Evolutionary conservation across 164 flowering plant species (phyloP).

Genomic region (Cinnamomum chago): DNA sequence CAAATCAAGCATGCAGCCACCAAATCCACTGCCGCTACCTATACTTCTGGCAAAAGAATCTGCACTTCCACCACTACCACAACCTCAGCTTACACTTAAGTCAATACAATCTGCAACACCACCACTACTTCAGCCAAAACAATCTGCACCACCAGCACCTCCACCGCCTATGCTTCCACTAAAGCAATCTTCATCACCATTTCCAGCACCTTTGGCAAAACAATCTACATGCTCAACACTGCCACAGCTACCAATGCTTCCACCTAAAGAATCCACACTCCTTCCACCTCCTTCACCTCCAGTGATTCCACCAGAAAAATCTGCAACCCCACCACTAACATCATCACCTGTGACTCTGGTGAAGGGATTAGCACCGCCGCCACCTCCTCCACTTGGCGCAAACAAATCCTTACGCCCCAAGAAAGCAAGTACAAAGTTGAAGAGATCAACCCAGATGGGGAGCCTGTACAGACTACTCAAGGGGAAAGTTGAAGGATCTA

Average conservation of each 20-base stretch:
- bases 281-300: slow-evolving; percentile 27
- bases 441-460: slow-evolving; percentile 74
- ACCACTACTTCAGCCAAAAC: slow-evolving; percentile 8
- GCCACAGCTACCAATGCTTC: slow-evolving; percentile 29
- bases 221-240: slow-evolving; percentile 15
- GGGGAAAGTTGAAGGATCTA: slow-evolving; percentile 76
- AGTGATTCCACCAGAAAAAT: background rate
- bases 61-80: slow-evolving; percentile 19
- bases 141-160: slow-evolving; percentile 4
- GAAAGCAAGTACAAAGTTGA: slow-evolving; percentile 51
- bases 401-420: slow-evolving; percentile 47
- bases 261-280: slow-evolving; percentile 3
- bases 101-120: slow-evolving; percentile 5
- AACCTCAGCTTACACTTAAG: slow-evolving; percentile 1
- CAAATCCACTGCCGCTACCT: slow-evolving; percentile 6
- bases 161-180: background rate
- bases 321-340: slow-evolving; percentile 20
- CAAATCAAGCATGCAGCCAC: background rate
- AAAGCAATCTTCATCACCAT: slow-evolving; percentile 1
- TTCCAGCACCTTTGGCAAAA: slow-evolving; percentile 1
- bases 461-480: slow-evolving; percentile 66
- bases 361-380: slow-evolving; percentile 39
- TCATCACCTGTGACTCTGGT: slow-evolving; percentile 18
- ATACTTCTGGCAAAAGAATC: background rate
- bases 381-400: slow-evolving; percentile 49